Percentiles rank a stretch among this genome's conserved stretches.
Evolutionary conservation across 208 protist genomes (phyloP).

Genomic region (Trypanosoma scelopori): DNA sequence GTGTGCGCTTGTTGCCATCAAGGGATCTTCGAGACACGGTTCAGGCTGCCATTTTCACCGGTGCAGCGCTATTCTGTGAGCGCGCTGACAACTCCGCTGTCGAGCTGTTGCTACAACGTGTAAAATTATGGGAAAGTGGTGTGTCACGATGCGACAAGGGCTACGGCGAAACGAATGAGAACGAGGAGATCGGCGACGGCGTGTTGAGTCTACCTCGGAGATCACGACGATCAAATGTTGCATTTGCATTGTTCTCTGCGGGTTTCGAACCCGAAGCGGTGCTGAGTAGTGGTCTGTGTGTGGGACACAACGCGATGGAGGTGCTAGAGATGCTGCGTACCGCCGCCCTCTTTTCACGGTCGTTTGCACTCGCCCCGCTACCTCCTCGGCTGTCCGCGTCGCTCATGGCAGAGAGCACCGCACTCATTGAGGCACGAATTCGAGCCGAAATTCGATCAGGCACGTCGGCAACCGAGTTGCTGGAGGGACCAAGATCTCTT

Average conservation of each 20-base stretch:
- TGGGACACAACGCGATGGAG: slow-evolving; percentile 44
- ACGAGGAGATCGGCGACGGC: neutral
- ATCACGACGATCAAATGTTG: slow-evolving; percentile 31
- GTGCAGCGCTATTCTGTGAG: slow-evolving; percentile 28
- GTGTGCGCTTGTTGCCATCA: slow-evolving; percentile 19
- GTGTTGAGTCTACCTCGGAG: slow-evolving; percentile 20
- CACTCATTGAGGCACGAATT: slow-evolving; percentile 26
- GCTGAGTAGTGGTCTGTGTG: slow-evolving; percentile 57
- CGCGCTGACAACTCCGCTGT: slow-evolving; percentile 17
- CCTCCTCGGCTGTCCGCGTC: slow-evolving; percentile 39
- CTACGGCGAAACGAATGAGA: neutral
- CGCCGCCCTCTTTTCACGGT: slow-evolving; percentile 45
- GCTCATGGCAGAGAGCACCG: slow-evolving; percentile 15
- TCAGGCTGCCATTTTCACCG: slow-evolving; percentile 24
- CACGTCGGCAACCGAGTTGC: slow-evolving; percentile 1
- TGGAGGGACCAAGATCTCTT: slow-evolving; percentile 19
- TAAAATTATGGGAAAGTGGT: neutral
- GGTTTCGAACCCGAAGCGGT: slow-evolving; percentile 58
- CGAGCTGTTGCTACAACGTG: neutral
- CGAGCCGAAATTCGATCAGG: slow-evolving; percentile 14
- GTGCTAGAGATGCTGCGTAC: slow-evolving; percentile 41
- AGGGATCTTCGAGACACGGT: slow-evolving; percentile 15
- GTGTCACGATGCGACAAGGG: neutral
- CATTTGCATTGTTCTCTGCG: slow-evolving; percentile 57
- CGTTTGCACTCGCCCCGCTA: slow-evolving; percentile 36